Conservation (phyloP, 805 yeast genomes). For the Candida taoyuanica region DNA sequence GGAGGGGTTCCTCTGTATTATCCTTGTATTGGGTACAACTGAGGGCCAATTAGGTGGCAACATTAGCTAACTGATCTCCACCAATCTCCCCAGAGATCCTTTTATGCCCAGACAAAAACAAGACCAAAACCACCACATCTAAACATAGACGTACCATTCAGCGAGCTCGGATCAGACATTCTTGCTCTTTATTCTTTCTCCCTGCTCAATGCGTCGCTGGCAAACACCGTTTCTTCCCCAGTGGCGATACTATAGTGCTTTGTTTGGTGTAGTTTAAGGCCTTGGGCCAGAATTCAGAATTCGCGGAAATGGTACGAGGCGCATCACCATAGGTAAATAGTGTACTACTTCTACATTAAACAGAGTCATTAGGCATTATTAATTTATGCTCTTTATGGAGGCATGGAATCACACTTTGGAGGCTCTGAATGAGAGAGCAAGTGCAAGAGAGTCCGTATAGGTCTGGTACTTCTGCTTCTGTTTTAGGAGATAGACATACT, state of each 20-base stretch:
- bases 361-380: background rate
- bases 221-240: too few relatives aligned
- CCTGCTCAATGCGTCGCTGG: too few relatives aligned
- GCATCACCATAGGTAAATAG: constrained; percentile 1
- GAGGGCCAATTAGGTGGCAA: background rate
- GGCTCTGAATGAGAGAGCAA: constrained; percentile 25
- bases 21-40: background rate
- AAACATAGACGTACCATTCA: constrained; percentile 49
- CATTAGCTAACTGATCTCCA: background rate
- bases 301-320: constrained; percentile 4
- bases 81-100: background rate
- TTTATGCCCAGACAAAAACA: too few relatives aligned
- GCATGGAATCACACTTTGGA: constrained; percentile 20
- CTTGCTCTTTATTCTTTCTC: background rate
- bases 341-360: background rate
- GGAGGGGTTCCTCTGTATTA: too few relatives aligned
- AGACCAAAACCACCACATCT: background rate
- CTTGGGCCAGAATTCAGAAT: background rate
- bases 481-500: constrained; percentile 33
- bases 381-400: too few relatives aligned
- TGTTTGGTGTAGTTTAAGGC: background rate
- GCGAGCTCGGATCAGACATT: constrained; percentile 77
- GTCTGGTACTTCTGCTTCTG: constrained; percentile 33
- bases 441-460: constrained; percentile 31
- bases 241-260: too few relatives aligned